phyloP scores from a whole-genome alignment of 2,329 filamentous ascomycete species.

The Rugonectria rugulosa region DNA sequence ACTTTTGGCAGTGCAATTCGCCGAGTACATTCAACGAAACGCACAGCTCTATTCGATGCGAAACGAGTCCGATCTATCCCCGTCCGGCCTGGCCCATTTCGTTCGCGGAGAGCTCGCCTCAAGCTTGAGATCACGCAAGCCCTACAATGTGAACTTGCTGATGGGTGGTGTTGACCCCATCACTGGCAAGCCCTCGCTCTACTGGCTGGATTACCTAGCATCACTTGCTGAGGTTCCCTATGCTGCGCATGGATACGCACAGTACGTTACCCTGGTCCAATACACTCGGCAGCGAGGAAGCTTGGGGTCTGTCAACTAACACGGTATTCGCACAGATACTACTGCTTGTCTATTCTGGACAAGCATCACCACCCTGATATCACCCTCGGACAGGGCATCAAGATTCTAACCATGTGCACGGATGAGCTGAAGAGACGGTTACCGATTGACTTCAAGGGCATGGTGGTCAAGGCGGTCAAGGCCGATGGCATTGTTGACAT shows the following conservation, averaged over 20 bases:
- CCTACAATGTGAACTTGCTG: constrained; percentile 96
- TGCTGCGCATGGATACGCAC: constrained; percentile 96
- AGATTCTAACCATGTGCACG: constrained; percentile 92
- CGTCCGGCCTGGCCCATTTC: constrained; percentile 88
- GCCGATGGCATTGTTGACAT: constrained; percentile 91
- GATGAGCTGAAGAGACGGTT: constrained; percentile 96
- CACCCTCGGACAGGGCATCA: constrained; percentile 84
- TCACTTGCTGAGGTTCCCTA: constrained; percentile 89
- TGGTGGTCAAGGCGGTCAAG: constrained; percentile 91
- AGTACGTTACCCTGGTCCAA: constrained; percentile 64
- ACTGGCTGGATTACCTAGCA: constrained; percentile 98
- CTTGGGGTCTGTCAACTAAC: constrained; percentile 31
- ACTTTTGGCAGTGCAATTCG: constrained; percentile 85
- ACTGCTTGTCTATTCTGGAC: constrained; percentile 96
- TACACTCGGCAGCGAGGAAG: not conserved
- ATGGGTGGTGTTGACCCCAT: constrained; percentile 94
- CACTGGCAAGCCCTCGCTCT: constrained; percentile 87
- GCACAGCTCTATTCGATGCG: constrained; percentile 98
- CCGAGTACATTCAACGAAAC: constrained; percentile 99
- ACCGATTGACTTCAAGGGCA: constrained; percentile 98
- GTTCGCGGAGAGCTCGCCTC: constrained; percentile 92
- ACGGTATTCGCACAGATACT: constrained; percentile 69
- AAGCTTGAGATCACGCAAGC: constrained; percentile 88
- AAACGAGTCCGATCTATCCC: constrained; percentile 91
- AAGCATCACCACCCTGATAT: constrained; percentile 99